Evolutionary conservation across 2,329 filamentous ascomycete species (phyloP).

Genomic region (Aspergillus novoparasiticus): DNA sequence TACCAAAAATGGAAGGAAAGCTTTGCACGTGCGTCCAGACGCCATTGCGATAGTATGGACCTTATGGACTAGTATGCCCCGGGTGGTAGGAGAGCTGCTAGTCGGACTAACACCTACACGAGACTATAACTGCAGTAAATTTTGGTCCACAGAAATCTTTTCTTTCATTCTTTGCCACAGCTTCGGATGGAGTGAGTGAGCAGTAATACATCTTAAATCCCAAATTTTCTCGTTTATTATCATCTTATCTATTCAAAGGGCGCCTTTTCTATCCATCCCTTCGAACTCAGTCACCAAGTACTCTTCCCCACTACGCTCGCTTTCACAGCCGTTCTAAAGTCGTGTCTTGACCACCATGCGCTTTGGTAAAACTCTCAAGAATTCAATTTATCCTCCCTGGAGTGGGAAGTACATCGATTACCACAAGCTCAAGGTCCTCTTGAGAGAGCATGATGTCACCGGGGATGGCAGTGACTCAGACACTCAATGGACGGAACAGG

Average conservation of each 20-base stretch:
- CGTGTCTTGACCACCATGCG: constrained; percentile 65
- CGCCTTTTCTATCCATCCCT: constrained; percentile 1
- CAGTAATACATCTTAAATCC: background rate
- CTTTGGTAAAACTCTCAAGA: constrained; percentile 85
- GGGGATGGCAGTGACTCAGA: constrained; percentile 55
- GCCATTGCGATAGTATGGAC: constrained; percentile 1
- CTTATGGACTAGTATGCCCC: background rate
- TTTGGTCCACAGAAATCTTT: background rate
- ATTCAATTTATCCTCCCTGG: constrained; percentile 83
- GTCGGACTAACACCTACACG: background rate
- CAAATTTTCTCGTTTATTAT: background rate
- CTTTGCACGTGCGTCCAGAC: constrained; percentile 10
- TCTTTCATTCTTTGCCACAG: background rate
- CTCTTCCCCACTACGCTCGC: constrained; percentile 5
- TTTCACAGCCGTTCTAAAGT: background rate
- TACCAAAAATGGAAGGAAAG: constrained; percentile 4
- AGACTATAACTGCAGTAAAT: constrained; percentile 2
- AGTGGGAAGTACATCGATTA: constrained; percentile 96
- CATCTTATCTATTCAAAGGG: background rate
- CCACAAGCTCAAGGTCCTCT: constrained; percentile 82
- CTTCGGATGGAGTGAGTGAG: background rate
- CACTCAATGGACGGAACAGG: constrained; percentile 82
- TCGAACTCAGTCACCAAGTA: background rate
- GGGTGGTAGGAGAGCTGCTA: background rate
- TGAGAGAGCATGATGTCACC: constrained; percentile 72